These are phyloP conservation scores for Phycomyces blakesleeanus DNA, from an alignment of 192 early-diverging fungal genomes.

Conservation along the genomic window DNA sequence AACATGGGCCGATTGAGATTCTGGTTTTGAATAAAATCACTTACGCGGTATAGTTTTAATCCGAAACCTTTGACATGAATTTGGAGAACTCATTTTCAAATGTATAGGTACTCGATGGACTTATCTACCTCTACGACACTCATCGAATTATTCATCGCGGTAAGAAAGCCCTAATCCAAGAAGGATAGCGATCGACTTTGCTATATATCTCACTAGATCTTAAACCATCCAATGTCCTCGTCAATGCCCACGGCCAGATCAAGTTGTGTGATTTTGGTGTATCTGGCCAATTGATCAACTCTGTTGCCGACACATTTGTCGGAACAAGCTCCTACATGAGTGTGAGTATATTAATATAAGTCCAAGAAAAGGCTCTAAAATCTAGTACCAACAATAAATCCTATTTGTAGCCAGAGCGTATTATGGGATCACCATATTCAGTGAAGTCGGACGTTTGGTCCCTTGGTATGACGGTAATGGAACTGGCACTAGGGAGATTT, in stretches of 20 bases:
- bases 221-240: constrained; percentile 82
- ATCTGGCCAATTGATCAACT: constrained; percentile 80
- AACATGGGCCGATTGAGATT: constrained; percentile 80
- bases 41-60: constrained; percentile 51
- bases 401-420: constrained; percentile 65
- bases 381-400: constrained; percentile 1
- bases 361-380: too few relatives aligned
- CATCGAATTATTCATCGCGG: constrained; percentile 91
- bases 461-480: constrained; percentile 74
- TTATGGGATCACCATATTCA: constrained; percentile 71
- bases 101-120: constrained; percentile 56
- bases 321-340: constrained; percentile 84
- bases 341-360: constrained; percentile 37
- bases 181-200: too few relatives aligned
- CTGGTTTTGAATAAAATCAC: constrained; percentile 80
- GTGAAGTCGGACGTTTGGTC: constrained; percentile 84
- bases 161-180: constrained; percentile 20
- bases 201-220: constrained; percentile 48
- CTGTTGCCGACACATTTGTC: constrained; percentile 82
- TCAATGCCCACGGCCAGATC: constrained; percentile 74
- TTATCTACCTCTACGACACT: constrained; percentile 84
- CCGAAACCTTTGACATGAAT: too few relatives aligned
- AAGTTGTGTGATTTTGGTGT: constrained; percentile 92
- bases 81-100: not conserved
- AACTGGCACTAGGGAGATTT: constrained; percentile 72